Base-by-base conservation (phyloP, 2,329 filamentous ascomycete species). In the Stachybotrys chartarum region DNA sequence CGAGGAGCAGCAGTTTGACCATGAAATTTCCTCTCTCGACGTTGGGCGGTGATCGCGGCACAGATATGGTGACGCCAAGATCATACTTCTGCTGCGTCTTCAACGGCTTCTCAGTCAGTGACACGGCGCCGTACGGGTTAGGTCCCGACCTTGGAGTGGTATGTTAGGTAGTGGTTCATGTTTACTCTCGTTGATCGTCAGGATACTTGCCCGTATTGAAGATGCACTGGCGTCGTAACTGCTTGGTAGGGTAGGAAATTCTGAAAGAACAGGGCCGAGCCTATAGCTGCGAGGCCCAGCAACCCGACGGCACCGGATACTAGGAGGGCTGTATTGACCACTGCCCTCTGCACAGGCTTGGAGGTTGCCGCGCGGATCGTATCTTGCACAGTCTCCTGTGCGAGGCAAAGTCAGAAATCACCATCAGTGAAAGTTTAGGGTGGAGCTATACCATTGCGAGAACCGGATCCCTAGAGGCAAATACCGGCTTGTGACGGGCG, bases 11-110 rank as follows among this genome's bases (percentile, higher is more conserved):
- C 16, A 96, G 75, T 50, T 89, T 86, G 17, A 97, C 76, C 94
- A 99, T 99, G 77, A 97, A 97, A 73, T 97, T 97, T 31, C 94
- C 94, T 14, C 82, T 81, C 2, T 81, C 81, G 24, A 88, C 73
- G 65, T 99, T 99, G 1, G 79, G 72, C 0, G 84, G 85, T 3
- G 90, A 94, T 46, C 87, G 85, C 17, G 94, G 94, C 59, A 99
- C 78, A 4, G 82, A 80, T 35, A 99, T 78, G 24, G 83, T 78
- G 1, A 97, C 78, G 6, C 82, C 79, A 47, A 99, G 81, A 69
- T 97, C 91, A 77, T 99, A 99, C 51, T 86, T 80, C 69, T 97
- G 93, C 50, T 83, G 78, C 17, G 83, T 77, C 61, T 87, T 83
- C 59, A 94, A 74, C 50, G 82, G 77, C 16, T 75, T 69, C 1